These are phyloP conservation scores for Zygosaccharomyces kombuchaensis DNA, from an alignment of 805 yeast species.

Conservation along the genomic window DNA sequence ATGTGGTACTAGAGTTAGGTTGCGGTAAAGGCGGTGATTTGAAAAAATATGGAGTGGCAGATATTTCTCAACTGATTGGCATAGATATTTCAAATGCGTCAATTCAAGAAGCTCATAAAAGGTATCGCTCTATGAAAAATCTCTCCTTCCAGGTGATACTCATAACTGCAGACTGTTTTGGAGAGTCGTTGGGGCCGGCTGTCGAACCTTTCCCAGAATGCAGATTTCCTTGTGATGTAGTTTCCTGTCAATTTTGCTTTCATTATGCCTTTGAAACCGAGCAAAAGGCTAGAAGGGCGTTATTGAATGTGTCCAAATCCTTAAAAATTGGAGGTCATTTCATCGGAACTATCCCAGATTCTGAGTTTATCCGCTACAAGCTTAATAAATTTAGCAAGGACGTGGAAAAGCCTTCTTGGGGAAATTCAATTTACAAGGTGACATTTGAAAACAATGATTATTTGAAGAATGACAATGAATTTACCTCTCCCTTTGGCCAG, in stretches of 20 bases:
- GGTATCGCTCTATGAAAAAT: slow-evolving; percentile 57
- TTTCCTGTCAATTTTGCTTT: slow-evolving; percentile 85
- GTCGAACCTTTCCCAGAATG: slow-evolving; percentile 64
- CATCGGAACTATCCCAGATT: slow-evolving; percentile 90
- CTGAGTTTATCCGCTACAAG: slow-evolving; percentile 73
- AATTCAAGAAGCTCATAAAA: slow-evolving; percentile 72
- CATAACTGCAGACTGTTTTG: slow-evolving; percentile 90
- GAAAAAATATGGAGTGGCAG: slow-evolving; percentile 77
- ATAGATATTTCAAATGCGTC: slow-evolving; percentile 89
- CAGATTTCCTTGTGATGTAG: slow-evolving; percentile 78
- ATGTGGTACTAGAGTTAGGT: slow-evolving; percentile 75
- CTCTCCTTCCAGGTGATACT: slow-evolving; percentile 74
- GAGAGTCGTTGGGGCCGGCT: slow-evolving; percentile 60
- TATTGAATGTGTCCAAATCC: slow-evolving; percentile 71
- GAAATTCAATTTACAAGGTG: slow-evolving; percentile 78
- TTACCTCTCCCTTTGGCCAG: slow-evolving; percentile 76
- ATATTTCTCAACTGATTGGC: slow-evolving; percentile 76
- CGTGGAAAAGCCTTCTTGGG: slow-evolving; percentile 63
- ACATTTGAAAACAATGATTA: slow-evolving; percentile 68
- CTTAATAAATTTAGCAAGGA: slow-evolving; percentile 46
- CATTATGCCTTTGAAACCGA: slow-evolving; percentile 94
- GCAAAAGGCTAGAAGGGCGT: slow-evolving; percentile 64
- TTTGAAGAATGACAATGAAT: slow-evolving; percentile 64
- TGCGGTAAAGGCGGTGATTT: slow-evolving; percentile 99
- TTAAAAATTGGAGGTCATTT: slow-evolving; percentile 81